Conservation (phyloP, 345 rosid genomes). For the Populus nigra region DNA sequence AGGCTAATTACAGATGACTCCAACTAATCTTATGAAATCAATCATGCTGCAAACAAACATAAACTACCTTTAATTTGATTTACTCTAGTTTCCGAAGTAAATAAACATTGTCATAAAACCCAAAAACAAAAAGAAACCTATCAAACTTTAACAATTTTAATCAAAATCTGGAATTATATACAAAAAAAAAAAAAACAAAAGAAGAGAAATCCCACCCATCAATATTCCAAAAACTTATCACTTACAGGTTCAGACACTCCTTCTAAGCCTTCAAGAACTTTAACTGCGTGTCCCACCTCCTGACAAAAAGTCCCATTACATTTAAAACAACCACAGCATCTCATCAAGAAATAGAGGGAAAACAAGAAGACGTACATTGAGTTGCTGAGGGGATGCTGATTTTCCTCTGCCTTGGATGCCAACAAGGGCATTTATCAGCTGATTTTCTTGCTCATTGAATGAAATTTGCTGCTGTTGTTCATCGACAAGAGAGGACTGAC, state of each 20-base stretch:
- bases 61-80: no score
- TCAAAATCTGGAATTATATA: background rate
- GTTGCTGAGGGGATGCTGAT: slow-evolving; percentile 76
- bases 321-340: background rate
- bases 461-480: slow-evolving; percentile 28
- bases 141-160: no score
- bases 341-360: background rate
- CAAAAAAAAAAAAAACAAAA: background rate
- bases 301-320: slow-evolving; percentile 17
- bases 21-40: no score
- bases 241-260: slow-evolving; percentile 75
- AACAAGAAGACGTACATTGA: slow-evolving; percentile 38
- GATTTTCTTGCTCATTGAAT: slow-evolving; percentile 63
- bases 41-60: no score
- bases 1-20: no score
- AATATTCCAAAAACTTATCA: background rate
- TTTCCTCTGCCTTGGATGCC: slow-evolving; percentile 96
- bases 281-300: slow-evolving; percentile 77
- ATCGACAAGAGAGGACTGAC: slow-evolving; percentile 30
- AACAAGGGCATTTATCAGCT: slow-evolving; percentile 71
- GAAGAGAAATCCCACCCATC: background rate
- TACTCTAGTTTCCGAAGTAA: no score
- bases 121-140: no score
- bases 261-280: slow-evolving; percentile 61
- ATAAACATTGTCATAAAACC: no score